Evolutionary conservation across 2,329 filamentous ascomycete genomes (phyloP), one percentile per base, ranked within the genome.

Genomic region (Penicillium italicum): DNA sequence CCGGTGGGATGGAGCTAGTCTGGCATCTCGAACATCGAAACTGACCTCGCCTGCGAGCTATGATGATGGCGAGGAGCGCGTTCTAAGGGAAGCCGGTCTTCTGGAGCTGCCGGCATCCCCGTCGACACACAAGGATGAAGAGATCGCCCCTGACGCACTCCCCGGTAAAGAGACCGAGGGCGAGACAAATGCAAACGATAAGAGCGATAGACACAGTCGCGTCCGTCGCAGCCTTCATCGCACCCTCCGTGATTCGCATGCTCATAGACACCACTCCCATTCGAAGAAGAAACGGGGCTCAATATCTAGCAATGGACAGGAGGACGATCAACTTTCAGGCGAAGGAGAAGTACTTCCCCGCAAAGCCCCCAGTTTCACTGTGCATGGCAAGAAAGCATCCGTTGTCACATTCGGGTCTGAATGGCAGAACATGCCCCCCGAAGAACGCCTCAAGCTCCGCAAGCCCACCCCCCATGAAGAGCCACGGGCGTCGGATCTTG

Each of bases 301-400:
- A 4, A 76, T 81, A 3, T 85, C 85, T 3, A 87, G 83, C 38
- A 73, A 79, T 45, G 78, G 79, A 16, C 75, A 80, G 41, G 75
- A 74, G 33, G 83, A 84, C 18, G 77, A 66, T 46, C 72, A 67
- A 68, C 72, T 60, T 18, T 56, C 63, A n/a, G 55, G 57, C 66
- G 82, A 75, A 77, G 88, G 69, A 36, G 88, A 90, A 63, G 85
- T 88, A 11, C 80, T 99, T 12, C 80, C 88, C 7, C 85, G 94
- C 45, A 88, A 88, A 12, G 85, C 89, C 12, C 91, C 91, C 5
- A 96, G 90, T 66, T 99, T 99, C 72, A 96, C 94, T 4, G 87
- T 99, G 4, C 94, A 99, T 68, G 93, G 94, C 58, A 99, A 97
- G 78, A 97, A 99, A 74, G 94, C 94, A 3, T 96, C 91, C 1